Base-by-base conservation (phyloP, 495 filamentous ascomycete species). In the Annulohypoxylon bovei region DNA sequence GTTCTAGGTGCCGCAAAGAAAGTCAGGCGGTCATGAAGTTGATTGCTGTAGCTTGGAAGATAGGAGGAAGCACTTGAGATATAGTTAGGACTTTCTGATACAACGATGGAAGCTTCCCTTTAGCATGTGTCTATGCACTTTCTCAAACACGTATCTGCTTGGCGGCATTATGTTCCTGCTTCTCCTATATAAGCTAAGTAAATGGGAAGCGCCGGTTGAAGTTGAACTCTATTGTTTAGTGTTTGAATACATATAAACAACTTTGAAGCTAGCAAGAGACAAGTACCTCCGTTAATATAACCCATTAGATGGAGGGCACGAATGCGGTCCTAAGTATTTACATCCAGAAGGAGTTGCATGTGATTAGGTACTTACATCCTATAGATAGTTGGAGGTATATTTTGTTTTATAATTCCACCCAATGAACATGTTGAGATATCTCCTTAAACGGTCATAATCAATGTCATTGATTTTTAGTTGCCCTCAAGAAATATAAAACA, bases 61-160 rank as follows among this genome's bases (percentile, higher is more conserved):
- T 7, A n/a, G 8, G 32, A 11, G 16, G 14, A 20, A 49, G n/a
- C 32, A 1, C 14, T 25, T 4, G 27, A 35, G 11, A 18, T 23
- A 44, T 30, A 25, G 40, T 35, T 6, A 23, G 27, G 30, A 46
- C 35, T 55, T 71, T 57, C 42, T 71, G 49, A 52, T 27, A 62
- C 42, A 6, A 56, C 25, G 50, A 33, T 62, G 12, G 30, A 66
- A 62, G 50, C 30, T 66, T 69, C 50, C 42, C n/a, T n/a, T n/a
- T n/a, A 32, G 7, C 30, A 22, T 46, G 37, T 11, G 39, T n/a
- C n/a, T n/a, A 42, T 12, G 1, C 6, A 23, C 23, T 50, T 50
- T 25, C 37, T 47, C 28, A 22, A 8, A 52, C 46, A 63, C 42
- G 50, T 63, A 33, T 23, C 52, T 44, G 54, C 18, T 23, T n/a